Base-by-base conservation (phyloP, 768 basidiomycete genomes). In the Hygrophorus russula region DNA sequence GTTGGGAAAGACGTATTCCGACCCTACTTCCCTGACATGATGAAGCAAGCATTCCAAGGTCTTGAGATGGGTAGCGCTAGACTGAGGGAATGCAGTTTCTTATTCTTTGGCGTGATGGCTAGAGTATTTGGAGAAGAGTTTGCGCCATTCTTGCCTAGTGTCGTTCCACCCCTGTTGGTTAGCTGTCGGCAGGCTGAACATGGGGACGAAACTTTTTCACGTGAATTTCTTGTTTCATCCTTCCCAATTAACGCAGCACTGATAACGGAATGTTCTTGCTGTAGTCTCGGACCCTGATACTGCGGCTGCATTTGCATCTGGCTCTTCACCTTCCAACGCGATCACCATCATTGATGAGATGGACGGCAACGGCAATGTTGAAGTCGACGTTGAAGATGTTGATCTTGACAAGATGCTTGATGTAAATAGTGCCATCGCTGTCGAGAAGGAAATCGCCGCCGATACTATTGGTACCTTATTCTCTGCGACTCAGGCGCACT, bases 91-190 rank as follows among this genome's bases (percentile, higher is more conserved):
- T 96, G 92, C 64, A 87, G 83, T 56, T 98, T 96, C 79, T 68
- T 99, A 51, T 97, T 97, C 78, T 98, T 98, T 55, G 90, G 92
- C 44, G 91, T 94, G 49, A 93, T 99, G 86, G 87, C 92, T n/a
- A 76, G 85, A 38, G 91, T 99, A 13, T 99, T 96, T 56, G 87
- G 79, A 39, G 89, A 89, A 45, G 92, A 98, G 54, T 98, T 98
- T 53, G 82, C 90, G 1, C 71, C 73, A 2, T 97, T 91, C 64
- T 74, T 98, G 28, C 74, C 80, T 6, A 78, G 73, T 47, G 89
- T 97, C 47, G 77, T 99, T 24, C 91, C 93, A 19, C 73, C 87
- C 39, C 74, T 99, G 50, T 58, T 98, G 51, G 67, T 68, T 20
- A 92, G 86, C 57, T 83, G 86, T 64, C 75, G 78, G 51, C 91